Base-by-base conservation (phyloP, 805 yeast genomes). In the Cyberlindnera nakhonratchasimensis region DNA sequence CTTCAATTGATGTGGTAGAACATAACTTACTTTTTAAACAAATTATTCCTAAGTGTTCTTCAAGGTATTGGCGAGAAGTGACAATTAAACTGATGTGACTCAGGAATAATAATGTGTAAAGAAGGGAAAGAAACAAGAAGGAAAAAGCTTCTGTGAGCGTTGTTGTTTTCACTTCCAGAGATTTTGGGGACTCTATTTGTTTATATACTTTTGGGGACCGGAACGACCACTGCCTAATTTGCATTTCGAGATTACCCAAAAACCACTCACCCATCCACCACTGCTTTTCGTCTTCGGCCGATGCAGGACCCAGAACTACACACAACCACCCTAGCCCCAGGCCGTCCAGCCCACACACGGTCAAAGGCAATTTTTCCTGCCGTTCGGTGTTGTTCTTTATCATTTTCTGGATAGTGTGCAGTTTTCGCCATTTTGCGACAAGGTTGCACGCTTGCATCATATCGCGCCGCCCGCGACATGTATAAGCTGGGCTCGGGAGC, bases 71-170 rank as follows among this genome's bases (percentile, higher is more conserved):
- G 43, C n/a, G 17, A 25, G 11, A 20, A 28, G 29, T 37, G 42
- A 37, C 42, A 33, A 33, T 26, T 26, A 23, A 23, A 34, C 34
- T 29, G 40, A 42, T 37, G 26, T 17, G 34, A 37, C 46, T 44
- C 45, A 40, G 48, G 45, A 40, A 40, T 43, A 42, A 37, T 40
- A 37, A 37, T 44, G 47, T 40, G 41, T 37, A 39, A 40, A 24
- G 33, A 40, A 18, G 22, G 24, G 33, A 43, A 31, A 32, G 37
- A 34, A 22, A 28, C 28, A 29, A 37, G 29, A 34, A 42, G 32
- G 18, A n/a, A 37, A 25, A 18, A 24, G 25, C 14, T 7, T 22
- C 18, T 14, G 9, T 19, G 9, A 13, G 34, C 6, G 18, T 11
- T 4, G n/a, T 20, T 31, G 11, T 5, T n/a, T 18, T 19, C 9